Conservation (phyloP, 768 basidiomycete genomes). For the Tubosaeta brunneosetosa region DNA sequence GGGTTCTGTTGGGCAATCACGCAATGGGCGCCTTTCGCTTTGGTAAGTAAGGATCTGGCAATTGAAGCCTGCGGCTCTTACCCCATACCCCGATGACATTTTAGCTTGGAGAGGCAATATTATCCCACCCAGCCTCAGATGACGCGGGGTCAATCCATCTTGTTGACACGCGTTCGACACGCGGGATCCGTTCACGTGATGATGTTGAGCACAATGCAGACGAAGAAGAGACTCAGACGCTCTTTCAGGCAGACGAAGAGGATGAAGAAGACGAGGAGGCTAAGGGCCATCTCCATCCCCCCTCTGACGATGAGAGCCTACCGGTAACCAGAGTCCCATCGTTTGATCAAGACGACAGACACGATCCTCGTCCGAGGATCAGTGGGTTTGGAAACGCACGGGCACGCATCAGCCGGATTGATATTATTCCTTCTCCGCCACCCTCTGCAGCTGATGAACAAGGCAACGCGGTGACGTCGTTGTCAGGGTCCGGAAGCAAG, state of each 20-base stretch:
- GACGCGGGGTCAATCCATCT: slow-evolving; percentile 37
- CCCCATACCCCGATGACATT: slow-evolving; percentile 16
- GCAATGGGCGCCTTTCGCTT: slow-evolving; percentile 89
- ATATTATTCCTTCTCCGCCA: slow-evolving; percentile 20
- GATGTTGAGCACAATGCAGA: slow-evolving; percentile 14
- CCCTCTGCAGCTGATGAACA: slow-evolving; percentile 12
- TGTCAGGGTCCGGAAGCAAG: slow-evolving; percentile 9
- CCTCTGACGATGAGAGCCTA: too few species aligned
- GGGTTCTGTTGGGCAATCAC: slow-evolving; percentile 93
- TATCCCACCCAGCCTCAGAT: slow-evolving; percentile 50
- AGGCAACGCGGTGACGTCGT: slow-evolving; percentile 18
- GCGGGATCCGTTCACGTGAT: slow-evolving; percentile 3
- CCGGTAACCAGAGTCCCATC: neutral
- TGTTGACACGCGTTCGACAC: slow-evolving; percentile 32
- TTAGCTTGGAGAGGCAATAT: slow-evolving; percentile 82
- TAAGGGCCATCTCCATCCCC: neutral
- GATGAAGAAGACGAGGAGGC: slow-evolving; percentile 20
- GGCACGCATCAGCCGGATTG: slow-evolving; percentile 47
- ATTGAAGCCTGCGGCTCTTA: slow-evolving; percentile 4
- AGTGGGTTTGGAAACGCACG: slow-evolving; percentile 37
- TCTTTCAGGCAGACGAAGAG: slow-evolving; percentile 20
- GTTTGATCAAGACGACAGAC: slow-evolving; percentile 6
- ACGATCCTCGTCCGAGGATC: slow-evolving; percentile 22
- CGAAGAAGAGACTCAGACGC: slow-evolving; percentile 25
- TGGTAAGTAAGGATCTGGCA: slow-evolving; percentile 46